These are phyloP conservation scores for Umbelopsis ramanniana DNA, from an alignment of 192 early-diverging fungal genomes.

Conservation along the genomic window DNA sequence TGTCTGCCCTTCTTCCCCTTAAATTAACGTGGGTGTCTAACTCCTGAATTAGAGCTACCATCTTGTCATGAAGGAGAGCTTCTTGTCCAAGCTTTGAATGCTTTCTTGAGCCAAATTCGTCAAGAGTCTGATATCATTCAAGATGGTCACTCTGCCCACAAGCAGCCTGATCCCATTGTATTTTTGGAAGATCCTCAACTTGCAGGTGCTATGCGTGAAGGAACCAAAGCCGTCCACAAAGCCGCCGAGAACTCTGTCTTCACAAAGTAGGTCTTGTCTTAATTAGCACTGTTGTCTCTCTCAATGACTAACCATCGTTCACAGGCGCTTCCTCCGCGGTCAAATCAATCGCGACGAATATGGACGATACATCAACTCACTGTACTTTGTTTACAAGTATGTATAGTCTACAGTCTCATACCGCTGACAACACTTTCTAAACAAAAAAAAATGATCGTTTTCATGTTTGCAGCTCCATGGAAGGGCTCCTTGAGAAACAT, in stretches of 20 bases:
- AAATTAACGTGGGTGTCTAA: too few relatives aligned
- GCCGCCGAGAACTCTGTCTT: constrained; percentile 57
- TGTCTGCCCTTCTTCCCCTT: neutral
- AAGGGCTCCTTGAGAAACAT: constrained; percentile 50
- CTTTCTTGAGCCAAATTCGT: constrained; percentile 16
- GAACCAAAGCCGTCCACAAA: constrained; percentile 56
- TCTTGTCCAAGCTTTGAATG: constrained; percentile 22
- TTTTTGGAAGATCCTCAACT: constrained; percentile 44
- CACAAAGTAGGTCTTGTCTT: constrained; percentile 41
- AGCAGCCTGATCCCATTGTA: neutral
- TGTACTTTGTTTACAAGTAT: constrained; percentile 58
- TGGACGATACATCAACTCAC: constrained; percentile 52
- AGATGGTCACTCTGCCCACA: neutral
- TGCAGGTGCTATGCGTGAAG: constrained; percentile 55
- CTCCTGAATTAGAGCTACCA: constrained; percentile 22
- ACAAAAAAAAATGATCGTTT: neutral
- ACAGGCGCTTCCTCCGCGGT: constrained; percentile 54
- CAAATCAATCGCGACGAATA: constrained; percentile 52
- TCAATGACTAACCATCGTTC: neutral
- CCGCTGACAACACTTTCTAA: neutral
- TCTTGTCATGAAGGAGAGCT: constrained; percentile 24
- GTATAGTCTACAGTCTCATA: neutral
- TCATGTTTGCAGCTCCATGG: constrained; percentile 43
- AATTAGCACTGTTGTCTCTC: neutral
- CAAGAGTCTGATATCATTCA: neutral